phyloP scores from a whole-genome alignment of 495 filamentous ascomycete species.

The Talaromyces trachyspermus region DNA sequence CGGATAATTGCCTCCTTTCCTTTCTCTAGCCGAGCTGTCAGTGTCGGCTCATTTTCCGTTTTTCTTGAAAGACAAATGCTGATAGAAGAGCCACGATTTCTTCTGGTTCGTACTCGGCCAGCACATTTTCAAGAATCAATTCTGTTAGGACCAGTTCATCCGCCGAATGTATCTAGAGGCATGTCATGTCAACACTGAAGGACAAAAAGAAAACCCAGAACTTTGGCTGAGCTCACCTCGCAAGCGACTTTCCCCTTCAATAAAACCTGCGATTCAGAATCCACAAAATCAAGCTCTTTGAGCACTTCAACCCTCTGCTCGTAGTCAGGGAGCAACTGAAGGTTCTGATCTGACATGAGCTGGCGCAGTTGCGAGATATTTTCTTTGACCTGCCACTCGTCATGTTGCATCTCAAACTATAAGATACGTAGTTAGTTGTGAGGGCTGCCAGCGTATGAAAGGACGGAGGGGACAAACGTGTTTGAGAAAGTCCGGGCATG shows the following conservation, averaged over 20 bases:
- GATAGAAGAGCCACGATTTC: constrained; percentile 94
- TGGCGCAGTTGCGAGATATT: constrained; percentile 79
- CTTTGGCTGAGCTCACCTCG: constrained; percentile 46
- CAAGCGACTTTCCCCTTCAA: constrained; percentile 98
- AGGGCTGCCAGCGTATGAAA: not conserved
- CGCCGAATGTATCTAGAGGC: constrained; percentile 80
- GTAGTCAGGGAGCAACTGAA: constrained; percentile 95
- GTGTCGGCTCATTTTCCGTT: constrained; percentile 73
- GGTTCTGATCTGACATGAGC: constrained; percentile 90
- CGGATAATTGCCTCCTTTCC: constrained; percentile 80
- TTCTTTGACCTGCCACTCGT: constrained; percentile 89
- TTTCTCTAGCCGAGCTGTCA: constrained; percentile 75
- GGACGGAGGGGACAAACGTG: constrained; percentile 50
- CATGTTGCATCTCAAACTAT: constrained; percentile 83
- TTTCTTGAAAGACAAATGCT: constrained; percentile 97
- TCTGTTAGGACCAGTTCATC: constrained; percentile 97
- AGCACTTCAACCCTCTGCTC: constrained; percentile 89
- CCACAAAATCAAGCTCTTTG: constrained; percentile 84
- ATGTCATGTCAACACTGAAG: constrained; percentile 1
- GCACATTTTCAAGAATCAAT: constrained; percentile 89
- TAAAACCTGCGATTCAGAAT: constrained; percentile 73
- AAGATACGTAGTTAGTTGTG: not conserved
- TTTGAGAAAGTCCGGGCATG: constrained; percentile 71
- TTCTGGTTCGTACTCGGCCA: constrained; percentile 90
- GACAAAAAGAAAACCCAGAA: not conserved